A percentile compares a stretch with the other conserved stretches of the same genome.
Evolutionary conservation across 305 asterid species (phyloP).

Genomic region (Rubia balearica): DNA sequence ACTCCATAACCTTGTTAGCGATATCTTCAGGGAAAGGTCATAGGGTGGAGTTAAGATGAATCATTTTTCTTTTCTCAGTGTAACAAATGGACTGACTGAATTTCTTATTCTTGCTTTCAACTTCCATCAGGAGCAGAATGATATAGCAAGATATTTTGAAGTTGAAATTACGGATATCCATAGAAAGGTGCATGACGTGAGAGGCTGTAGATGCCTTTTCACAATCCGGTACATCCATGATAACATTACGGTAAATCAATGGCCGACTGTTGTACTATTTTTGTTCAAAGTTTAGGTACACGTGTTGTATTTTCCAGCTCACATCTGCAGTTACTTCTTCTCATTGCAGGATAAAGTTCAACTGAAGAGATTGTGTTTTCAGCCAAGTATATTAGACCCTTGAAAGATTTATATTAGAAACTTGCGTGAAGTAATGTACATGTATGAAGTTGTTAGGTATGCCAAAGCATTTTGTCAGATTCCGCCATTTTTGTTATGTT

Average conservation of each 20-base stretch:
- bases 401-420: conserved; percentile 4
- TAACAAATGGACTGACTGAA: not conserved
- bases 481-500: no score
- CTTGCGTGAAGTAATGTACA: not conserved
- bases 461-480: no score
- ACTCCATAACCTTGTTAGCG: not conserved
- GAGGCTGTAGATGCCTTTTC: conserved; percentile 1
- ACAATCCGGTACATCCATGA: not conserved
- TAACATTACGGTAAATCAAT: not conserved
- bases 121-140: not conserved
- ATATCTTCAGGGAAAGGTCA: not conserved
- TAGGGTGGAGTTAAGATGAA: no score
- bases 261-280: not conserved
- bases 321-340: not conserved
- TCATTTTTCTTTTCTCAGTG: not conserved
- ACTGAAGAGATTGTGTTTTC: conserved; percentile 63
- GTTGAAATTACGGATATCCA: not conserved
- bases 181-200: not conserved
- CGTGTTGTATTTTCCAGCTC: not conserved
- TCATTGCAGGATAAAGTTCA: conserved; percentile 59
- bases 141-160: not conserved
- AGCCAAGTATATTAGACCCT: conserved; percentile 35
- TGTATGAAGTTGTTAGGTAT: not conserved
- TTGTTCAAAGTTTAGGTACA: not conserved
- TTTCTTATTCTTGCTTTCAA: not conserved